phyloP scores from a whole-genome alignment of 192 early-diverging fungal genomes.

The Backusella luteola region DNA sequence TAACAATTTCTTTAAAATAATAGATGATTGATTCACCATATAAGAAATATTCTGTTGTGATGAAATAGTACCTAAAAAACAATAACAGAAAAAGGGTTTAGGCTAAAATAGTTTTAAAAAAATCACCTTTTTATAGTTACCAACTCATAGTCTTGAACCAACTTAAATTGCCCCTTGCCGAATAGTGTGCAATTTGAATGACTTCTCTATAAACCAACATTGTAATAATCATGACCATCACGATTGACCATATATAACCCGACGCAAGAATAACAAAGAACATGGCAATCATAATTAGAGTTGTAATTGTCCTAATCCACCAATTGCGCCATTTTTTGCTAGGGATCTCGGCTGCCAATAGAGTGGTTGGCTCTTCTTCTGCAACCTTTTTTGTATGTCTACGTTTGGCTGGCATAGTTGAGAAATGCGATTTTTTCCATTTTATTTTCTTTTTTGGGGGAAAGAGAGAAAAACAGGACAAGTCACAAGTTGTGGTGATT shows the following conservation, averaged over 20 bases:
- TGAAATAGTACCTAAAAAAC: conserved; percentile 76
- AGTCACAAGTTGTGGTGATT: not conserved
- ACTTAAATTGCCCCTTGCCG: conserved; percentile 81
- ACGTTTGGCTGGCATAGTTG: not conserved
- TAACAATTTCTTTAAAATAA: conserved; percentile 79
- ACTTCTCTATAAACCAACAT: conserved; percentile 89
- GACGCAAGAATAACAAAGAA: conserved; percentile 74
- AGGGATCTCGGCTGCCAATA: conserved; percentile 48
- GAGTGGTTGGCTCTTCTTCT: conserved; percentile 11
- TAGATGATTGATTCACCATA: conserved; percentile 93
- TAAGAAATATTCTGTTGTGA: conserved; percentile 89
- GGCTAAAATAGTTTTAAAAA: not conserved
- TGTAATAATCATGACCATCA: conserved; percentile 83
- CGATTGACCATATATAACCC: conserved; percentile 84
- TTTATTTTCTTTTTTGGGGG: not conserved
- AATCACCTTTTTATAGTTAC: conserved; percentile 30
- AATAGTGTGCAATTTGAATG: conserved; percentile 83
- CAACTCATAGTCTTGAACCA: conserved; percentile 94
- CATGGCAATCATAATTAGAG: conserved; percentile 85
- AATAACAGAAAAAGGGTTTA: not conserved
- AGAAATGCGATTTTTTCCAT: not conserved
- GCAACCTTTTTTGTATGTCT: not conserved
- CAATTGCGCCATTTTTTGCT: conserved; percentile 75
- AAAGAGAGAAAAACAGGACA: not conserved
- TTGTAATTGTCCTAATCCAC: conserved; percentile 81